A percentile compares a stretch with the other conserved stretches of the same genome.
These are phyloP conservation scores for Ceratocystis eucalypticola DNA, from an alignment of 2,329 filamentous ascomycete genomes.

Conservation along the genomic window DNA sequence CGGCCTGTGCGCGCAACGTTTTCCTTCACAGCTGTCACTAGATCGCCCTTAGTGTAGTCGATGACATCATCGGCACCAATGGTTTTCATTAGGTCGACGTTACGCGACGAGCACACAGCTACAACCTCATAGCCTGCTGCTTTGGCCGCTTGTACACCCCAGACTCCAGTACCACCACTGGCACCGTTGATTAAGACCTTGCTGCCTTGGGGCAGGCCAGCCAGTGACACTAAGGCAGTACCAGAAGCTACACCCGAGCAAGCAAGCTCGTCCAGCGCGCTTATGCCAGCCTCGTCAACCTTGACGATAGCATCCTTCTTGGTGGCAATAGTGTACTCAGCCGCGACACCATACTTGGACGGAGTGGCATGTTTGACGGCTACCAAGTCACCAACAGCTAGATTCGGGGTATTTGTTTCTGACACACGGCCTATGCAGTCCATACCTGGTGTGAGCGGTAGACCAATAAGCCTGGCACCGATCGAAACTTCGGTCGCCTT, in stretches of 20 bases:
- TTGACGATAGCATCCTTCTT: slow-evolving; percentile 21
- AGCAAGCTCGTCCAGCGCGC: slow-evolving; percentile 37
- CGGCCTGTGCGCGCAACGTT: slow-evolving; percentile 27
- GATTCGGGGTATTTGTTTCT: slow-evolving; percentile 23
- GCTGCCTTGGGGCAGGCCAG: slow-evolving; percentile 30
- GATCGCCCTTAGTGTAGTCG: slow-evolving; percentile 42
- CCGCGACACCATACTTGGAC: slow-evolving; percentile 30
- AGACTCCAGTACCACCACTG: slow-evolving; percentile 48
- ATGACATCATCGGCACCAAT: slow-evolving; percentile 53
- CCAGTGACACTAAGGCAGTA: slow-evolving; percentile 12
- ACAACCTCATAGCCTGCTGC: slow-evolving; percentile 47
- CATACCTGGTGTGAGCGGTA: slow-evolving; percentile 34
- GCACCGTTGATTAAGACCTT: slow-evolving; percentile 54
- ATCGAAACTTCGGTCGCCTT: slow-evolving; percentile 29
- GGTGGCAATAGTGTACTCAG: slow-evolving; percentile 30
- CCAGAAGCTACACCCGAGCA: slow-evolving; percentile 33
- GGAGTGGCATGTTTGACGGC: slow-evolving; percentile 28
- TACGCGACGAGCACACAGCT: slow-evolving; percentile 45
- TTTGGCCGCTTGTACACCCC: slow-evolving; percentile 52
- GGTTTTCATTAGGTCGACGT: slow-evolving; percentile 41
- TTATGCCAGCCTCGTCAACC: slow-evolving; percentile 19
- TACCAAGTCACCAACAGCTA: slow-evolving; percentile 32
- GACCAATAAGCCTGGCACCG: slow-evolving; percentile 27
- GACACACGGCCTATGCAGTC: slow-evolving; percentile 41
- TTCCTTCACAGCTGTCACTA: slow-evolving; percentile 34